Percentiles rank a stretch among this genome's conserved stretches.
phyloP scores from a whole-genome alignment of 1,284 basidiomycete species.

The Flammula alnicola region DNA sequence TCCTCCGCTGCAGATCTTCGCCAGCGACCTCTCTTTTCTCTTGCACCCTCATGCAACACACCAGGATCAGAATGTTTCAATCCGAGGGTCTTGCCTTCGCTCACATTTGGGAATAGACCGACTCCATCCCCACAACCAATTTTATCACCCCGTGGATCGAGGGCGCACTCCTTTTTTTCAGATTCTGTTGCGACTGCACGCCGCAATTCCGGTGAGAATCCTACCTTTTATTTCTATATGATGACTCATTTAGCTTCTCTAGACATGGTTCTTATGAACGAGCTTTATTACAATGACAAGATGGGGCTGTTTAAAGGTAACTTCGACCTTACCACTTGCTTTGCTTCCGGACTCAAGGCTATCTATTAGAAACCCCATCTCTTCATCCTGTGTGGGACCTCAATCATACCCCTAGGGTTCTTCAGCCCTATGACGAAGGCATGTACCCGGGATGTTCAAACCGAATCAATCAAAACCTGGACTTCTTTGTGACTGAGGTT shows the following conservation, averaged over 20 bases:
- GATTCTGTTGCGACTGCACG: no score
- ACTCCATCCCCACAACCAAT: background rate
- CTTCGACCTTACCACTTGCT: no score
- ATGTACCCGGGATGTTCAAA: background rate
- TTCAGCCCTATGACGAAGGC: background rate
- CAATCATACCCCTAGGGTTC: background rate
- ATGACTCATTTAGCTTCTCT: background rate
- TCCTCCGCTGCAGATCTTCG: background rate
- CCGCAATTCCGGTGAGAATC: conserved; percentile 1
- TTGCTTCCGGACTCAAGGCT: background rate
- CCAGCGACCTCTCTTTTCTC: background rate
- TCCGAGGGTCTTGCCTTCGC: background rate
- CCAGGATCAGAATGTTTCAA: background rate
- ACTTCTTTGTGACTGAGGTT: background rate
- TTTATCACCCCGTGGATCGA: background rate
- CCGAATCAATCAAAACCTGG: background rate
- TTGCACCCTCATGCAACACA: background rate
- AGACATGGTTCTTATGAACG: background rate
- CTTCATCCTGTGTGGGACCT: background rate
- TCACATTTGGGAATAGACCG: background rate
- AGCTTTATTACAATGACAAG: background rate
- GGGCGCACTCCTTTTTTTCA: background rate
- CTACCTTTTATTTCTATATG: background rate
- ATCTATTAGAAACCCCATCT: background rate
- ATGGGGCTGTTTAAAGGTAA: background rate